Percentiles rank a stretch among this genome's conserved stretches.
Conservation (phyloP, 129 eudicot genomes). For the Oenanthe sinensis region DNA sequence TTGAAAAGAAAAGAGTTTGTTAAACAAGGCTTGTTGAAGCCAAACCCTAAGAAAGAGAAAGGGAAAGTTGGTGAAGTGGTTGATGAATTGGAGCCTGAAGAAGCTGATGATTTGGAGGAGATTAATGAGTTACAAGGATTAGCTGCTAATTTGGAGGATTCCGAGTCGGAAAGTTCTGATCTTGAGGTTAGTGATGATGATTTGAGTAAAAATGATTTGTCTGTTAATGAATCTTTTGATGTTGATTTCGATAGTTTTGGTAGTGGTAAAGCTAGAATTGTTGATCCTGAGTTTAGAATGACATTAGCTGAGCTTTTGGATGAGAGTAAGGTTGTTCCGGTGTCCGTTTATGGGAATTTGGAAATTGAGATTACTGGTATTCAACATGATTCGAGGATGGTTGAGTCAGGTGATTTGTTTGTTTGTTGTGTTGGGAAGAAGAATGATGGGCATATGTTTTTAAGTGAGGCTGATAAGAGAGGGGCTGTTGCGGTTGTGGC, state of each 20-base stretch:
- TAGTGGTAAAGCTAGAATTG: constrained; percentile 56
- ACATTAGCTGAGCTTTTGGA: constrained; percentile 88
- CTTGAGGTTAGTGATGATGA: constrained; percentile 49
- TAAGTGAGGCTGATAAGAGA: constrained; percentile 91
- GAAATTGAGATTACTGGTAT: constrained; percentile 93
- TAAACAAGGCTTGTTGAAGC: constrained; percentile 66
- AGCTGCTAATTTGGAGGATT: constrained; percentile 37
- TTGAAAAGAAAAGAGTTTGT: constrained; percentile 81
- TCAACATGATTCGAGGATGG: constrained; percentile 79
- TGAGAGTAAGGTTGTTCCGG: constrained; percentile 81
- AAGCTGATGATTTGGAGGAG: constrained; percentile 78
- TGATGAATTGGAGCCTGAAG: constrained; percentile 68
- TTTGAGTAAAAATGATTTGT: constrained; percentile 20
- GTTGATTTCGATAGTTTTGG: constrained; percentile 57
- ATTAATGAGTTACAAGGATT: constrained; percentile 65
- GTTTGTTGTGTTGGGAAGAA: constrained; percentile 76
- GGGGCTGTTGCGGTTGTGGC: constrained; percentile 99
- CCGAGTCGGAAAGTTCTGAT: constrained; percentile 38
- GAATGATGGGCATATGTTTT: constrained; percentile 69
- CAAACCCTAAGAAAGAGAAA: constrained; percentile 46
- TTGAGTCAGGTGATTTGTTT: constrained; percentile 84
- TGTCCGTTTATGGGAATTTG: constrained; percentile 74
- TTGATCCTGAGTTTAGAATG: constrained; percentile 84
- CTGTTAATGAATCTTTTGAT: constrained; percentile 34
- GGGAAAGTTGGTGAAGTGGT: constrained; percentile 26